Percentiles rank a stretch among this genome's conserved stretches.
phyloP scores from a whole-genome alignment of 345 rosid genomes.

The Gossypium anomalum region DNA sequence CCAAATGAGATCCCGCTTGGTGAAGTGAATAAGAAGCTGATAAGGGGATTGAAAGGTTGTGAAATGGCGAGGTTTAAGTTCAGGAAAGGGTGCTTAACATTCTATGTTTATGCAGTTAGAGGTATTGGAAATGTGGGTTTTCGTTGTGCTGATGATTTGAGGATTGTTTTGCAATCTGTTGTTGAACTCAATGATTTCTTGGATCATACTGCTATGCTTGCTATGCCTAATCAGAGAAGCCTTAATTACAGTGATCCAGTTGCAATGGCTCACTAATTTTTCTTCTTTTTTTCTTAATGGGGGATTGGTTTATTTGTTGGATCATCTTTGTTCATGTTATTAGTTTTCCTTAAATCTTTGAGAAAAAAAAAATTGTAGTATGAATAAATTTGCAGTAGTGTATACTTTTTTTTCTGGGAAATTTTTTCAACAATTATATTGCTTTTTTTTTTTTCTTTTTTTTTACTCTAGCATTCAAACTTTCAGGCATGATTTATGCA shows the following conservation, averaged over 20 bases:
- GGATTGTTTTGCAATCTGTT: conserved; percentile 74
- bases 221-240: conserved; percentile 85
- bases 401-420: background rate
- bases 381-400: conserved; percentile 20
- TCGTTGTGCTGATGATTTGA: conserved; percentile 69
- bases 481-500: too few species aligned
- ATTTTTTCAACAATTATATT: too few species aligned
- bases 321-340: background rate
- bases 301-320: conserved; percentile 44
- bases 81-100: conserved; percentile 95
- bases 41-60: conserved; percentile 49
- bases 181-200: conserved; percentile 85
- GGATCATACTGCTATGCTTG: conserved; percentile 96
- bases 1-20: conserved; percentile 82
- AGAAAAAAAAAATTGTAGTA: conserved; percentile 14
- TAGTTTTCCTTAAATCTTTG: background rate
- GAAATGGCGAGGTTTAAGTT: conserved; percentile 96
- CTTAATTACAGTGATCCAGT: conserved; percentile 41
- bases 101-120: conserved; percentile 84
- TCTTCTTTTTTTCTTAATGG: conserved; percentile 9
- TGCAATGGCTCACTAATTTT: conserved; percentile 72
- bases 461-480: background rate
- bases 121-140: conserved; percentile 52
- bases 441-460: background rate
- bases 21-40: conserved; percentile 82